Conservation (phyloP, 2,329 filamentous ascomycete species). For the Ophiobolus disseminans region DNA sequence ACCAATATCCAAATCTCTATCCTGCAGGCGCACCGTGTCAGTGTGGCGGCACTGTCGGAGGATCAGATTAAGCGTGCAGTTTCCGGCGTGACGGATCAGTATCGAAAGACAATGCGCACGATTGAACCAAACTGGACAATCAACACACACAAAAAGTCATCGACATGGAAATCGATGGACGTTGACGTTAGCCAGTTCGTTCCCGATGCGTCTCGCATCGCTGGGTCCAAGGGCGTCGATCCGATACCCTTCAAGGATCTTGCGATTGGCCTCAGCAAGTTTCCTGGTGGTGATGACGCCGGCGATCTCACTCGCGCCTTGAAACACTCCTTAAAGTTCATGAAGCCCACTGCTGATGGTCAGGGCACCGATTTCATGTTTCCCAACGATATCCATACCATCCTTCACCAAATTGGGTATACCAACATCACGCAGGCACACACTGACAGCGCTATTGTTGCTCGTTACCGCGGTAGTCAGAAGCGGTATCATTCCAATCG, state of each 20-base stretch:
- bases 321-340: slow-evolving; percentile 17
- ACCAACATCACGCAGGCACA: slow-evolving; percentile 1
- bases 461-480: background rate
- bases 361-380: slow-evolving; percentile 17
- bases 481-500: slow-evolving; percentile 1
- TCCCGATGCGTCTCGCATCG: slow-evolving; percentile 6
- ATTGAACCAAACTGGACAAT: slow-evolving; percentile 13
- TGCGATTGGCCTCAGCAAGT: slow-evolving; percentile 22
- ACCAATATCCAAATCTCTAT: slow-evolving; percentile 21
- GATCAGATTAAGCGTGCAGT: slow-evolving; percentile 11
- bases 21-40: slow-evolving; percentile 17
- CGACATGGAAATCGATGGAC: slow-evolving; percentile 9
- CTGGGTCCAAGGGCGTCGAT: background rate
- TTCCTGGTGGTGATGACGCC: slow-evolving; percentile 26
- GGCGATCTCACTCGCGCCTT: slow-evolving; percentile 37
- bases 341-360: slow-evolving; percentile 4
- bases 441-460: slow-evolving; percentile 5
- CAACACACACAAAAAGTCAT: slow-evolving; percentile 6
- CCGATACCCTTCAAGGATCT: slow-evolving; percentile 27
- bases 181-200: slow-evolving; percentile 12
- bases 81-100: slow-evolving; percentile 19
- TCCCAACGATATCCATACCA: slow-evolving; percentile 26
- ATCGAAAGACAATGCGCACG: slow-evolving; percentile 26
- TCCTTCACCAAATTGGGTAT: slow-evolving; percentile 17
- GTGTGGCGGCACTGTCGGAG: slow-evolving; percentile 3